Percentiles rank a stretch among this genome's conserved stretches.
Conservation (phyloP, 352 stramenopile species). For the Globisporangium mamillatum region DNA sequence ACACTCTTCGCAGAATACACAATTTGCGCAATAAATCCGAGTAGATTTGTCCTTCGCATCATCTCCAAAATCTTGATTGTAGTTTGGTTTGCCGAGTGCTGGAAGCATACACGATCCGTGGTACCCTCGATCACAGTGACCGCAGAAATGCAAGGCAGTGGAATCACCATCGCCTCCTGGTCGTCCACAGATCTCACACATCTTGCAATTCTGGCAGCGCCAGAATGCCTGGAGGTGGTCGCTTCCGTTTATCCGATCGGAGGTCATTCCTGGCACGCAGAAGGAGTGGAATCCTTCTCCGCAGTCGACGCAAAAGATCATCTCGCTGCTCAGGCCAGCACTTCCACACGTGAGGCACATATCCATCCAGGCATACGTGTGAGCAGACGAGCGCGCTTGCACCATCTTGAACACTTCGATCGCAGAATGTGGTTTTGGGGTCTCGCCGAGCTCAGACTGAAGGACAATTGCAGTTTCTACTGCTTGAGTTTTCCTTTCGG, state of each 20-base stretch:
- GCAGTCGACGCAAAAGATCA: constrained; percentile 96
- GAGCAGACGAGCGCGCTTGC: constrained; percentile 75
- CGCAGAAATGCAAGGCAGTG: constrained; percentile 30
- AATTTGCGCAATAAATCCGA: constrained; percentile 65
- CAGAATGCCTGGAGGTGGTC: constrained; percentile 75
- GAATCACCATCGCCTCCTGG: constrained; percentile 30
- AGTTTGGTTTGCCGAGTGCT: constrained; percentile 24
- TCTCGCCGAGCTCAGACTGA: constrained; percentile 60
- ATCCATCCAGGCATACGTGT: constrained; percentile 91
- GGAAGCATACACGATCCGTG: constrained; percentile 53
- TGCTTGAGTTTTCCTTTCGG: constrained; percentile 5
- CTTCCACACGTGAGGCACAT: constrained; percentile 90
- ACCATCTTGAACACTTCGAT: constrained; percentile 70
- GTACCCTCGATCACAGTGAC: constrained; percentile 53
- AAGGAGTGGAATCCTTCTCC: constrained; percentile 95
- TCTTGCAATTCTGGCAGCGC: constrained; percentile 95
- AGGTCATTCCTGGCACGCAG: constrained; percentile 64
- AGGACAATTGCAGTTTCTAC: constrained; percentile 25
- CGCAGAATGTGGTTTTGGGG: constrained; percentile 54
- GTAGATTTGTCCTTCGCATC: constrained; percentile 2
- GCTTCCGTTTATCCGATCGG: constrained; percentile 28
- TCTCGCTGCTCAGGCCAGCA: constrained; percentile 63
- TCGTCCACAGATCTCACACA: constrained; percentile 92
- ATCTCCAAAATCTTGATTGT: constrained; percentile 16
- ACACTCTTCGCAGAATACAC: constrained; percentile 62